Evolutionary conservation across 441 rosid species (phyloP).

Genomic region (Adansonia madagascariensis): DNA sequence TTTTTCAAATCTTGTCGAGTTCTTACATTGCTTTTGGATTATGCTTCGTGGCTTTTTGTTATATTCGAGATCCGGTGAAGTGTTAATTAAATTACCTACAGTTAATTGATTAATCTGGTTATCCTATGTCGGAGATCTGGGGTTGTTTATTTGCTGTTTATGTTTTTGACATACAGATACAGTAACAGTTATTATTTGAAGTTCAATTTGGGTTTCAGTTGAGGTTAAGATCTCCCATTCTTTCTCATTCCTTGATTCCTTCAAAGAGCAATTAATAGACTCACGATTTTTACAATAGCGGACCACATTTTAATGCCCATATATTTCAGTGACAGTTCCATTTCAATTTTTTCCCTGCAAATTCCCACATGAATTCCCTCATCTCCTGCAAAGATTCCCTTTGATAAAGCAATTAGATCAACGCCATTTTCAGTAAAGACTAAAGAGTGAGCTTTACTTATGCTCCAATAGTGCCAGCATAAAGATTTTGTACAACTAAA

Average conservation of each 20-base stretch:
- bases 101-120: neutral
- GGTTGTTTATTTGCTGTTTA: neutral
- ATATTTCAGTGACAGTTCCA: neutral
- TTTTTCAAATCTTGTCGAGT: neutral
- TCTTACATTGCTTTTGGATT: neutral
- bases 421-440: constrained; percentile 9
- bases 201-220: neutral
- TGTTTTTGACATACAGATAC: neutral
- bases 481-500: neutral
- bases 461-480: neutral
- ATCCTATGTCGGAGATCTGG: constrained; percentile 12
- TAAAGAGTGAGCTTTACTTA: constrained; percentile 8
- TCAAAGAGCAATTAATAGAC: neutral
- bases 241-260: neutral
- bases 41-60: constrained; percentile 26
- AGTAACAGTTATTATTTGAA: neutral
- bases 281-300: neutral
- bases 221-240: neutral
- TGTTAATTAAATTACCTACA: constrained; percentile 1
- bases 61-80: constrained; percentile 36
- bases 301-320: neutral
- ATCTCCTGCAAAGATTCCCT: neutral
- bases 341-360: neutral
- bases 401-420: neutral
- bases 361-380: constrained; percentile 6